Conservation (phyloP, 495 filamentous ascomycete species). For the Penicillium simplicissimum region DNA sequence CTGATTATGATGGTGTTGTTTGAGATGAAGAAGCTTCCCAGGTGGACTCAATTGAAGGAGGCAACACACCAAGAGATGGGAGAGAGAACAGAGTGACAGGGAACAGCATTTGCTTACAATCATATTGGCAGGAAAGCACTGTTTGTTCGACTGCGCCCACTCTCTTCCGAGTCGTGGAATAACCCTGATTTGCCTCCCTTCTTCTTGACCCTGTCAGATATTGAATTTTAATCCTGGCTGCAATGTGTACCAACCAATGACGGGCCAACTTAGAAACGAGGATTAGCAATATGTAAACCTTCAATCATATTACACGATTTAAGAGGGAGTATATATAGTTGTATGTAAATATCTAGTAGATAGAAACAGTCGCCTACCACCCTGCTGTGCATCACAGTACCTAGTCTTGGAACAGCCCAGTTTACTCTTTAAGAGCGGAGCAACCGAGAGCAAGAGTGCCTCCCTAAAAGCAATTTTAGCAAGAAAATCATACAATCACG, state of each 20-base stretch:
- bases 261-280: too few relatives aligned
- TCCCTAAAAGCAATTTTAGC: slow-evolving; percentile 14
- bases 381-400: not conserved
- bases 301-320: too few relatives aligned
- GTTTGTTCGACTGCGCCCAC: not conserved
- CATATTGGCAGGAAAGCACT: not conserved
- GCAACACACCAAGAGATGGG: not conserved
- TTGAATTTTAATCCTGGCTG: not conserved
- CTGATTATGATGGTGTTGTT: not conserved
- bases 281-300: too few relatives aligned
- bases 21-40: not conserved
- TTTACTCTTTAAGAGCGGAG: slow-evolving; percentile 15
- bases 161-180: too few relatives aligned
- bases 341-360: slow-evolving; percentile 9
- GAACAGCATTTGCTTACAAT: not conserved
- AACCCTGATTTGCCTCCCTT: too few relatives aligned
- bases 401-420: not conserved
- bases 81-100: not conserved
- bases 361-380: not conserved
- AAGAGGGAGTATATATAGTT: not conserved
- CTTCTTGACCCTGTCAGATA: not conserved
- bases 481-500: not conserved
- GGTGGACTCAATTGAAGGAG: not conserved
- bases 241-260: too few relatives aligned
- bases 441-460: slow-evolving; percentile 33